Base-by-base conservation (phyloP, 1,284 basidiomycete genomes). In the Cryptococcus floricola region DNA sequence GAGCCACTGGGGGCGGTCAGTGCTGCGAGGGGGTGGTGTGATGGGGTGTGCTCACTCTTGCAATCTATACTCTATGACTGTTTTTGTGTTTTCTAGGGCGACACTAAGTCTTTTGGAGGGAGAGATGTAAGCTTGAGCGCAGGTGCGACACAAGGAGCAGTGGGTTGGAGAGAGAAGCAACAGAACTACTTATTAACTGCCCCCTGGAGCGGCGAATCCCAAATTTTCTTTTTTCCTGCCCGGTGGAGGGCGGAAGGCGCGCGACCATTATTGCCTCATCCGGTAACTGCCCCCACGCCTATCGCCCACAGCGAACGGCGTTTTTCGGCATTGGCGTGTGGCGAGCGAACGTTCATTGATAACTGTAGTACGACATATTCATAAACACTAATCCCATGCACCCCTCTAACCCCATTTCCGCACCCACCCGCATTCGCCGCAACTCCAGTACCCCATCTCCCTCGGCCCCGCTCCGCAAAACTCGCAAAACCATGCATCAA, bases 361-460 rank as follows among this genome's bases (percentile, higher is more conserved):
- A 6, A 34, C 6, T 23, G 10, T 6, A 34, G 31, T 34, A 34
- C 31, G 31, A 34, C 31, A 34, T 10, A 34, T 8, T 10, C 31
- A 34, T 34, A 8, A 3, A 23, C 10, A 6, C 31, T 10, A 1
- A 34, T 34, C 31, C 7, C 31, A 34, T 34, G 31, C 31, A 34
- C 31, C 31, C 31, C 31, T 34, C 31, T 53, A 75, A 5, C 73
- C 74, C 64, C 65, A 73, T 31, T 75, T 70, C 73, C 89, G 88
- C 58, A 89, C 79, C 41, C 78, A 75, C 10, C 88, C 88, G 67
- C 89, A 91, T 58, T 80, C 81, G 14, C 76, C 71, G 76, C 90
- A 92, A 52, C 83, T 85, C 89, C 87, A 91, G 60, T 85, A 83
- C 27, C 84, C 81, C 63, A 83, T 81, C 4, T 82, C 80, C 66